phyloP scores from a whole-genome alignment of 2,329 filamentous ascomycete species.

The Coccinonectria pachysandricola region DNA sequence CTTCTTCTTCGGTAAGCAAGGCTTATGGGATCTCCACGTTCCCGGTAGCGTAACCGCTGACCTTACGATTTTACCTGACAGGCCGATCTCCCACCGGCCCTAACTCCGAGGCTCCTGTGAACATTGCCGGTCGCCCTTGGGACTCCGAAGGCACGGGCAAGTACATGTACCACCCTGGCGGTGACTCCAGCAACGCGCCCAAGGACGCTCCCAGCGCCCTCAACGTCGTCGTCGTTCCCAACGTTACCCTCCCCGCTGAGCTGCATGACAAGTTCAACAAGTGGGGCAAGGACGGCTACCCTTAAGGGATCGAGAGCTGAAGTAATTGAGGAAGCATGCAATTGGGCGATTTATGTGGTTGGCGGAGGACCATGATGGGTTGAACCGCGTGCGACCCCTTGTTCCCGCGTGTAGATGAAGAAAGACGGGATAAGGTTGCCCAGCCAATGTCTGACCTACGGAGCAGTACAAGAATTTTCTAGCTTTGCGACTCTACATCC shows the following conservation, averaged over 20 bases:
- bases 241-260: conserved; percentile 84
- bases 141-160: conserved; percentile 58
- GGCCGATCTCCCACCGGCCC: conserved; percentile 77
- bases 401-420: conserved; percentile 13
- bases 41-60: conserved; percentile 13
- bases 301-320: conserved; percentile 29
- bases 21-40: conserved; percentile 1
- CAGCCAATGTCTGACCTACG: conserved; percentile 15
- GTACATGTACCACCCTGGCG: conserved; percentile 75
- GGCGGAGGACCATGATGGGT: conserved; percentile 7
- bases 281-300: conserved; percentile 95
- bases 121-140: conserved; percentile 86
- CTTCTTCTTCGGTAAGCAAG: conserved; percentile 67
- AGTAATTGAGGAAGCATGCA: conserved; percentile 7
- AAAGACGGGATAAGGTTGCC: conserved; percentile 10
- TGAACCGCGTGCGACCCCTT: conserved; percentile 4
- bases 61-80: conserved; percentile 21
- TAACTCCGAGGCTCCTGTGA: conserved; percentile 70
- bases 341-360: too few relatives aligned
- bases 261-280: conserved; percentile 99
- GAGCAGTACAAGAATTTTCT: conserved; percentile 12
- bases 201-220: conserved; percentile 90
- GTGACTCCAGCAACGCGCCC: conserved; percentile 62
- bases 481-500: conserved; percentile 15
- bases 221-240: conserved; percentile 88